A percentile compares a stretch with the other conserved stretches of the same genome.
Conservation (phyloP, 2,329 filamentous ascomycete species). For the Pestalotiopsis sp. region DNA sequence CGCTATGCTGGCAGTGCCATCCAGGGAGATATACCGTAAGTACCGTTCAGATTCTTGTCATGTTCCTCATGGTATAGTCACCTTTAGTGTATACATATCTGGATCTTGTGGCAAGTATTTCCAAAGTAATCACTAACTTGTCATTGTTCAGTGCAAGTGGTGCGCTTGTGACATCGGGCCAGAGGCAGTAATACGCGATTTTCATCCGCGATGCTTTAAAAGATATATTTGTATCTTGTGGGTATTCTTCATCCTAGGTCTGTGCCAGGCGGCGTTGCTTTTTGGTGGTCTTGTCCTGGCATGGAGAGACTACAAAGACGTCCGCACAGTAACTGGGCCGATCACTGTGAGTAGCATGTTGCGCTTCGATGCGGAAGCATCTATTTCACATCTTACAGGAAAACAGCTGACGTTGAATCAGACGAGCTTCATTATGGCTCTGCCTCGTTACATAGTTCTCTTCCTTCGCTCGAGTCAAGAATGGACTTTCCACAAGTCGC, state of each 20-base stretch:
- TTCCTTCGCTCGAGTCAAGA: background rate
- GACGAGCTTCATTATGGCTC: background rate
- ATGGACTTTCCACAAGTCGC: slow-evolving; percentile 4
- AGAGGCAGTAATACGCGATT: background rate
- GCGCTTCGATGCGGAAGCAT: background rate
- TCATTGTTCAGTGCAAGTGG: background rate
- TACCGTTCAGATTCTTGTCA: background rate
- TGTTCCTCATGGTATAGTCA: background rate
- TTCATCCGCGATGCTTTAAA: background rate
- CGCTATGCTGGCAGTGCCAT: background rate
- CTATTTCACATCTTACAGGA: background rate
- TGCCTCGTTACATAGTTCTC: background rate
- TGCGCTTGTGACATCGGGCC: background rate
- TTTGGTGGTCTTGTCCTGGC: background rate
- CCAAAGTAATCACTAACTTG: background rate
- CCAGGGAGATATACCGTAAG: background rate
- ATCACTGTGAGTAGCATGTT: background rate
- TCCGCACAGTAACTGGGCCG: background rate
- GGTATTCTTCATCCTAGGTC: background rate
- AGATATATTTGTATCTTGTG: background rate
- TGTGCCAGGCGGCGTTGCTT: background rate
- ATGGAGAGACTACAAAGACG: background rate
- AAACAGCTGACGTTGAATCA: background rate
- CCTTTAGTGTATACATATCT: background rate
- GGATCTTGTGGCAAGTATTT: background rate